These are phyloP conservation scores for Erysiphe pulchra DNA, from an alignment of 2,329 filamentous ascomycete genomes.

Conservation along the genomic window DNA sequence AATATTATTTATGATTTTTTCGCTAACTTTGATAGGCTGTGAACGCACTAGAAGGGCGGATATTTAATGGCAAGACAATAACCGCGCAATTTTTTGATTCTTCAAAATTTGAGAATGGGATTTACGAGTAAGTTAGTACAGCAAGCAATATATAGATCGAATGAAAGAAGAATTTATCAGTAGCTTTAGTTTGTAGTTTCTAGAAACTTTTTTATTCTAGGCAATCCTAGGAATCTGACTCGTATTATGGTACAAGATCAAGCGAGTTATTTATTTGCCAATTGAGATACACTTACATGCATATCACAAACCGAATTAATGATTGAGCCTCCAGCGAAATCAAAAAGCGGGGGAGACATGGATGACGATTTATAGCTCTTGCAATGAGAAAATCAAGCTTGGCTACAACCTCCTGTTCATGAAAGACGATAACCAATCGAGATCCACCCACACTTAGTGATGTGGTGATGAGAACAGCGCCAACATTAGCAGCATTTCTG, in stretches of 20 bases:
- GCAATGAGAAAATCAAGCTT: too few relatives aligned
- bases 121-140: slow-evolving; percentile 17
- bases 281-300: slow-evolving; percentile 1
- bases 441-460: too few relatives aligned
- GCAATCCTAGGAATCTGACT: background rate
- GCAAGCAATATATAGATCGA: background rate
- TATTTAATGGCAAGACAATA: slow-evolving; percentile 74
- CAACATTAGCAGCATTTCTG: too few relatives aligned
- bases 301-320: background rate
- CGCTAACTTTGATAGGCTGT: slow-evolving; percentile 35
- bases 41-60: slow-evolving; percentile 63
- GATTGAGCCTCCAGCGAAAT: background rate
- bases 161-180: background rate
- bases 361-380: too few relatives aligned
- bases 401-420: too few relatives aligned
- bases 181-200: background rate
- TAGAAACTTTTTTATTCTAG: background rate
- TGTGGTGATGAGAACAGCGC: too few relatives aligned
- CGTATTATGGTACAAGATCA: slow-evolving; percentile 1
- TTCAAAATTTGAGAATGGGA: slow-evolving; percentile 54
- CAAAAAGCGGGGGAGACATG: background rate
- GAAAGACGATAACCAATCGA: too few relatives aligned
- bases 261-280: background rate
- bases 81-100: slow-evolving; percentile 57
- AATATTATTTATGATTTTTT: background rate